Base-by-base conservation (phyloP, 371 early-diverging fungal genomes). In the Phascolomyces articulosus region DNA sequence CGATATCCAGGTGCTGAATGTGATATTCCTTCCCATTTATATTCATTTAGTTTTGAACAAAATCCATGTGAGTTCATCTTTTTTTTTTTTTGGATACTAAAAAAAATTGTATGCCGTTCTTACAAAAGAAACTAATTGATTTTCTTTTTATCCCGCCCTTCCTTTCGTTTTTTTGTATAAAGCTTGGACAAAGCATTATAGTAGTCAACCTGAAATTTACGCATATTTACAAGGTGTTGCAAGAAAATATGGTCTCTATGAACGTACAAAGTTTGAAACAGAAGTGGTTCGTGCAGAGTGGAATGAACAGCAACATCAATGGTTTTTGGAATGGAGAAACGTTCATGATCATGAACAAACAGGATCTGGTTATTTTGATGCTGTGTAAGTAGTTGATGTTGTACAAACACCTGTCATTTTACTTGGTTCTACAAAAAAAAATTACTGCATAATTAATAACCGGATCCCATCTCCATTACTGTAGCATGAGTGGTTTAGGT, bases 1-100 rank as follows among this genome's bases (percentile, higher is more conserved):
- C 81, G 66, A 0, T 89, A 89, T 56, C 88, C 88, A 18, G 89
- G 88, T 0, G 75, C 62, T 16, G 62, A 47, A 18, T 86, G 88
- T 63, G 88, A 90, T 73, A 74, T 88, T 21, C 74, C 79, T 11
- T 80, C 85, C 3, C 84, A 86, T 70, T 63, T 83, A 28, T 90
- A 88, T 70, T 80, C 78, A 23, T 69, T 80, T 53, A 76, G 75
- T 26, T 82, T 74, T 58, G 84, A 77, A 40, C 63, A n/a, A n/a
- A n/a, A n/a, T 71, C 9, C 82, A 81, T 63, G 77, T 81, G 59
- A 67, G 83, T 73, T 65, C 40, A 47, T 28, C 23, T 54, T 15
- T 1, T 3, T n/a, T 31, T 41, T 29, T 44, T n/a, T 34, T 56
- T 38, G n/a, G n/a, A n/a, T n/a, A n/a, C n/a, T n/a, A n/a, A n/a